Conservation (phyloP, 805 yeast species). For the Metschnikowia baotianmanensis region DNA sequence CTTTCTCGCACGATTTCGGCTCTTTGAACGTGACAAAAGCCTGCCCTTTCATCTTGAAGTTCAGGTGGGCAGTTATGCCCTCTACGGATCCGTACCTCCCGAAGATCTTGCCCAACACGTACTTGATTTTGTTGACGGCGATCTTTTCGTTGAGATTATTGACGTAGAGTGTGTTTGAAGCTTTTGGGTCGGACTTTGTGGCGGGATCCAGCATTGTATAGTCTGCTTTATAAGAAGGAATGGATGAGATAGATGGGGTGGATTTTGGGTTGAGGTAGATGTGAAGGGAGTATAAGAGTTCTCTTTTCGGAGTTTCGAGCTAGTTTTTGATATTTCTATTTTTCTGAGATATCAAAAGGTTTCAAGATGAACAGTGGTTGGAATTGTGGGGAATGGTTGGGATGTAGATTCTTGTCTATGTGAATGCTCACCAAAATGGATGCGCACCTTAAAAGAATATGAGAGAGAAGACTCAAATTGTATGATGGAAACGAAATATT, state of each 20-base stretch:
- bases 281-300: too few relatives aligned
- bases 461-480: too few relatives aligned
- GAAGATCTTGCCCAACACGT: conserved; percentile 42
- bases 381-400: too few relatives aligned
- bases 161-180: conserved; percentile 52
- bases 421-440: too few relatives aligned
- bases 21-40: conserved; percentile 66
- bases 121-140: conserved; percentile 48
- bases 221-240: not conserved
- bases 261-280: not conserved
- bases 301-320: too few relatives aligned
- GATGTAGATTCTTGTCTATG: too few relatives aligned
- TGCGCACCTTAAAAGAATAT: too few relatives aligned
- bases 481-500: too few relatives aligned
- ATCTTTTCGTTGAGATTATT: conserved; percentile 73
- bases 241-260: not conserved
- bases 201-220: not conserved
- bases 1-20: conserved; percentile 42
- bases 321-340: too few relatives aligned
- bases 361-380: too few relatives aligned
- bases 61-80: conserved; percentile 55
- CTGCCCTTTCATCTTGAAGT: conserved; percentile 73
- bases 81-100: conserved; percentile 45
- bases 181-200: too few relatives aligned
- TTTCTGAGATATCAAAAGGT: too few relatives aligned